phyloP scores from a whole-genome alignment of 2,329 filamentous ascomycete genomes.

The Talaromyces amestolkiae region DNA sequence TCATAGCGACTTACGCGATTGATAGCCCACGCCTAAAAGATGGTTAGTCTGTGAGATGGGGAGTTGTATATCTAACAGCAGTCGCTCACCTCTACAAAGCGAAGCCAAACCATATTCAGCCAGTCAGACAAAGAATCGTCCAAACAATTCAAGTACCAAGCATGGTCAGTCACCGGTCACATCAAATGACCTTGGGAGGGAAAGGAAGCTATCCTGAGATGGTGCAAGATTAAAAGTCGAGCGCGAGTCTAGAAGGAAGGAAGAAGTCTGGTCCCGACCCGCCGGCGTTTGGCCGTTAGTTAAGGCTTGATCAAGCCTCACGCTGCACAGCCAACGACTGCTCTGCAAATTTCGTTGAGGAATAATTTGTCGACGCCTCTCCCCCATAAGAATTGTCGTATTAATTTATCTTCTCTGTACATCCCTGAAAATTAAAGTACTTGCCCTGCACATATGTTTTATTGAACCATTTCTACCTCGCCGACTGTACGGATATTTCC shows the following conservation, averaged over 20 bases:
- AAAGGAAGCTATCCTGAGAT: not conserved
- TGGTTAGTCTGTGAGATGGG: conserved; percentile 16
- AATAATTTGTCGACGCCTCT: conserved; percentile 1
- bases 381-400: not conserved
- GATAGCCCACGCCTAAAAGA: conserved; percentile 37
- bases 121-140: conserved; percentile 13
- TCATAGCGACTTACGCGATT: conserved; percentile 32
- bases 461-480: not conserved
- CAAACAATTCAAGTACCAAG: not conserved
- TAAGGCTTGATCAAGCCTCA: conserved; percentile 4
- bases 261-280: not conserved
- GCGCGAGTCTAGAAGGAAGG: not conserved
- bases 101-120: conserved; percentile 27
- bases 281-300: not conserved
- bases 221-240: not conserved
- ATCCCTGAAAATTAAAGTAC: not conserved
- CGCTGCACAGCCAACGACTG: not conserved
- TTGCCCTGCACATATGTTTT: not conserved
- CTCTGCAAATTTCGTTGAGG: not conserved
- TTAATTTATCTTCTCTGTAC: not conserved
- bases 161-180: not conserved
- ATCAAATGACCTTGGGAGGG: not conserved
- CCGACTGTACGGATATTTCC: not conserved
- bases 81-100: conserved; percentile 35
- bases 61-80: not conserved